Percentiles rank a stretch among this genome's conserved stretches.
Evolutionary conservation across 805 yeast genomes (phyloP).

Genomic region (Cyberlindnera veronae): DNA sequence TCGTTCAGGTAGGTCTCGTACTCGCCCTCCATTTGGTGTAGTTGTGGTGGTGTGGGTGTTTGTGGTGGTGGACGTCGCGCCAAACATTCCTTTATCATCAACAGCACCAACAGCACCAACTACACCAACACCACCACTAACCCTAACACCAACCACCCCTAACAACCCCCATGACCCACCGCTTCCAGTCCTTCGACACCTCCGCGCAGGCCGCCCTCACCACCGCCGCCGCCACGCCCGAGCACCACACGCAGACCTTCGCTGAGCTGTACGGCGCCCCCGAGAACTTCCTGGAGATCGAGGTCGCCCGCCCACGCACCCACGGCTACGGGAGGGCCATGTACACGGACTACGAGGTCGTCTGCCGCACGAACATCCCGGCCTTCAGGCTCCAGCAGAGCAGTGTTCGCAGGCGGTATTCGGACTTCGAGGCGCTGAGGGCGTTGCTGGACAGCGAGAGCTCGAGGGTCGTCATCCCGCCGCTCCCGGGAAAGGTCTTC

Average conservation of each 20-base stretch:
- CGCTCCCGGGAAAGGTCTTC: slow-evolving; percentile 81
- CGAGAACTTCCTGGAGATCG: slow-evolving; percentile 89
- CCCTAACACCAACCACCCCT: neutral
- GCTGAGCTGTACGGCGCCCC: slow-evolving; percentile 91
- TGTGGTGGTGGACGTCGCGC: neutral
- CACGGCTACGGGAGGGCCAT: slow-evolving; percentile 63
- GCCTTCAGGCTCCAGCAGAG: slow-evolving; percentile 65
- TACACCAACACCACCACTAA: neutral
- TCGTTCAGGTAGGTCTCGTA: slow-evolving; percentile 19
- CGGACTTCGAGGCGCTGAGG: slow-evolving; percentile 83
- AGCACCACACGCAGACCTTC: slow-evolving; percentile 47
- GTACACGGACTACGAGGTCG: slow-evolving; percentile 90
- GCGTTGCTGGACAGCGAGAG: slow-evolving; percentile 72
- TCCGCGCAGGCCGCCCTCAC: slow-evolving; percentile 25
- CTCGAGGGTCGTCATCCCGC: slow-evolving; percentile 77
- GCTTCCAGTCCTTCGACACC: slow-evolving; percentile 29
- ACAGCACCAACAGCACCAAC: no score
- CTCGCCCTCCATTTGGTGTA: slow-evolving; percentile 17
- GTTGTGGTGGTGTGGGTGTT: neutral
- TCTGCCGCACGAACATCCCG: slow-evolving; percentile 89
- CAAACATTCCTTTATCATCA: neutral
- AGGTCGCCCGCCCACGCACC: slow-evolving; percentile 76
- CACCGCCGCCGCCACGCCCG: slow-evolving; percentile 1
- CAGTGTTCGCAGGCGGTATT: slow-evolving; percentile 78
- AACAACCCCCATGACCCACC: slow-evolving; percentile 13